Percentiles rank a stretch among this genome's conserved stretches.
Conservation (phyloP, 176 grass and related monocot species). For the maize (Zea mays) region DNA sequence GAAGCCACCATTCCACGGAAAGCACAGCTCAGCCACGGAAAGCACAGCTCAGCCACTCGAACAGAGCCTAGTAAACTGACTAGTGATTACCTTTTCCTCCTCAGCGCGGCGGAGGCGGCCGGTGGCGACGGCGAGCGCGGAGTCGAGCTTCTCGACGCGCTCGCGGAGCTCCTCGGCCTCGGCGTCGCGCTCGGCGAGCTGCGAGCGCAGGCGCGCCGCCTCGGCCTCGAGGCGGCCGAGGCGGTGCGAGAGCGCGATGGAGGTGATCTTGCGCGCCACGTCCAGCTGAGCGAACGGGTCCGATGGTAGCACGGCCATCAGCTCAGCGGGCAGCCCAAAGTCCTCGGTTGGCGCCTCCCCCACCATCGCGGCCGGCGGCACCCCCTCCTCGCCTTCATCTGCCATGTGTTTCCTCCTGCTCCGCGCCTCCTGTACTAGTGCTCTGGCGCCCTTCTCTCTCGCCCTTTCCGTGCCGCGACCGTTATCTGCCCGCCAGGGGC, state of each 20-base stretch:
- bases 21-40: background rate
- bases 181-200: slow-evolving; percentile 68
- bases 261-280: slow-evolving; percentile 93
- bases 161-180: slow-evolving; percentile 69
- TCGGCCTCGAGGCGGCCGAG: slow-evolving; percentile 67
- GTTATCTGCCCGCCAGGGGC: slow-evolving; percentile 4
- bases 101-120: slow-evolving; percentile 51
- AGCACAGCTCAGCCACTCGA: no score
- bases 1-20: background rate
- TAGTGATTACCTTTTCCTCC: slow-evolving; percentile 64
- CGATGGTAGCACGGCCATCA: slow-evolving; percentile 61
- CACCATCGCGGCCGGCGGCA: slow-evolving; percentile 19
- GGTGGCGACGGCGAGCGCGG: slow-evolving; percentile 54
- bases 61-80: background rate
- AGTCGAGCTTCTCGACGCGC: slow-evolving; percentile 69
- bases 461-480: slow-evolving; percentile 4
- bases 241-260: slow-evolving; percentile 75
- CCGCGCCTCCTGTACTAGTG: slow-evolving; percentile 18
- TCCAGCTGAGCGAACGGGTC: slow-evolving; percentile 96
- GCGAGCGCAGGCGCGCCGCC: slow-evolving; percentile 40
- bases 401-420: slow-evolving; percentile 10
- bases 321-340: slow-evolving; percentile 65
- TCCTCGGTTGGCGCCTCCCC: slow-evolving; percentile 12
- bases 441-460: background rate
- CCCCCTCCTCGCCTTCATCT: slow-evolving; percentile 9